Conservation (phyloP, 805 yeast genomes). For the Maudiozyma pseudohumilis region DNA sequence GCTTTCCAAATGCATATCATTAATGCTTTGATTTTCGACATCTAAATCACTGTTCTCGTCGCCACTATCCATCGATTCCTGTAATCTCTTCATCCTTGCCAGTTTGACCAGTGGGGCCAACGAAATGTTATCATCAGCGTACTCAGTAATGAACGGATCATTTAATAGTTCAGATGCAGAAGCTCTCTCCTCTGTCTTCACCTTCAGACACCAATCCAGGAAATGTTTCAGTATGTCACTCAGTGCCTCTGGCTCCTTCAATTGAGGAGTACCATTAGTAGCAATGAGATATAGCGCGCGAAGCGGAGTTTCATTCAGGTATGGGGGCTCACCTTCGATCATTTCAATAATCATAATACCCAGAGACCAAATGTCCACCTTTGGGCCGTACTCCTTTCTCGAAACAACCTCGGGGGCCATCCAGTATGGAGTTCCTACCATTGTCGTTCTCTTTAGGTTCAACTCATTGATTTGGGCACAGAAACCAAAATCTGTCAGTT, state of each 20-base stretch:
- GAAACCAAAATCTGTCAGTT: constrained; percentile 91
- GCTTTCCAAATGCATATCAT: background rate
- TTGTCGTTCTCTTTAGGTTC: constrained; percentile 83
- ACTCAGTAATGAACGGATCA: constrained; percentile 51
- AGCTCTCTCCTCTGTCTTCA: constrained; percentile 72
- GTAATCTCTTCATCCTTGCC: constrained; percentile 39
- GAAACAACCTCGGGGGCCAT: constrained; percentile 99
- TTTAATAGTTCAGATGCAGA: constrained; percentile 62
- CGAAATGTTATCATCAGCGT: constrained; percentile 48
- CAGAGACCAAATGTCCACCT: constrained; percentile 95
- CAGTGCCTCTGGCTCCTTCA: constrained; percentile 78
- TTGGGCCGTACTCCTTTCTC: constrained; percentile 90
- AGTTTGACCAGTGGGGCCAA: constrained; percentile 67
- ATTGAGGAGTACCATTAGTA: constrained; percentile 90
- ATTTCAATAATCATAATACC: constrained; percentile 98
- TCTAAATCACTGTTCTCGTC: constrained; percentile 1
- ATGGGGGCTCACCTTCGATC: constrained; percentile 99
- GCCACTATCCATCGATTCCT: constrained; percentile 5
- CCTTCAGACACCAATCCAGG: constrained; percentile 69
- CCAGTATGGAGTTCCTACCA: constrained; percentile 99
- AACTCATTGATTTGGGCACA: constrained; percentile 87
- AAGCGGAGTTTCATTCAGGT: constrained; percentile 89
- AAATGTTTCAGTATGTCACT: constrained; percentile 58
- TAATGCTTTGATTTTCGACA: background rate
- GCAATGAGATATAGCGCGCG: constrained; percentile 90